Base-by-base conservation (phyloP, 148 eudicot genomes). In the Selenicereus undatus region DNA sequence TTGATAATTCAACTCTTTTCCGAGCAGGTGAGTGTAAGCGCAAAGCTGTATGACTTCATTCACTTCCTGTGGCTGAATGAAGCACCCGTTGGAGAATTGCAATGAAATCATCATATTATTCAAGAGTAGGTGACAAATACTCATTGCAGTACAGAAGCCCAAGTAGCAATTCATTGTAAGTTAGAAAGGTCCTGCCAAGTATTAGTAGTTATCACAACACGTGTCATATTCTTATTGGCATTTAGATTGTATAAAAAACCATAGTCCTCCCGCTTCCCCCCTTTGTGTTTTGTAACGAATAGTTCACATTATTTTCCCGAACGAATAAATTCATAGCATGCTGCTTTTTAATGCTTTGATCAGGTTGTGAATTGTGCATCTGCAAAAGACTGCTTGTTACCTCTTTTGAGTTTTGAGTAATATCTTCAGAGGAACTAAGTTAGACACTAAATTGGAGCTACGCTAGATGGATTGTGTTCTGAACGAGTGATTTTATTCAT, bases 21-120 rank as follows among this genome's bases (percentile, higher is more conserved):
- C 50, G 78, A 80, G 73, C 93, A 92, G 96, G 96, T 92, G 71
- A 91, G 94, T 71, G 93, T 91, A 71, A 91, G 93, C 74, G 89
- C 89, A 11, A 89, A 90, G 86, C 66, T 93, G 78, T 91, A 90
- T 20, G 93, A 90, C 79, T 93, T 93, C 81, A 90, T 91, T 82
- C 94, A 93, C 82, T 93, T 90, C 89, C 84, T 93, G 76, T 93
- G 93, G 94, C 91, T 91, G 78, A 93, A 93, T 39, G 97, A 93
- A 82, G 97, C 97, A 27, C 97, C 97, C 9, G 94, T 93, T 36
- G 97, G 97, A 73, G 97, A 93, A 88, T 82, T 93, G 88, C 93
- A 86, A 80, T 93, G 89, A 91, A 79, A 56, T 56, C 17, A 30
- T 58, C n/a, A 66, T 27, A 66, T 29, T 16, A 54, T 29, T 3